Conservation (phyloP, 176 grass and related monocot species). For the Oryza nivara region DNA sequence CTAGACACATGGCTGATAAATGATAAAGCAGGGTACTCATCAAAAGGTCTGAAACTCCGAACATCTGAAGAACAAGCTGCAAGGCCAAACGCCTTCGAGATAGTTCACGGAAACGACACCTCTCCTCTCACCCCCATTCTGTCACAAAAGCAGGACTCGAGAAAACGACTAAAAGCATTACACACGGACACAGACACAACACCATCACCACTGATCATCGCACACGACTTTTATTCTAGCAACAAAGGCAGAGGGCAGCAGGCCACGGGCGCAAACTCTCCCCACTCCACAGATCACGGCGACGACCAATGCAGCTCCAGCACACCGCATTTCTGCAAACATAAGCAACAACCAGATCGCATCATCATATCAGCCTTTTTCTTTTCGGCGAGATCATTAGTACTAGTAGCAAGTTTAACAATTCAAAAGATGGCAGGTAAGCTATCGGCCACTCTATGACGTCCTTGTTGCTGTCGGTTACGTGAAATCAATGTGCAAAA, state of each 20-base stretch:
- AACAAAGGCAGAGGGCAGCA: conserved; percentile 34
- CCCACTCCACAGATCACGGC: conserved; percentile 23
- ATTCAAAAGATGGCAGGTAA: neutral
- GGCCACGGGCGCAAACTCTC: conserved; percentile 30
- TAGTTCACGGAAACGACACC: neutral
- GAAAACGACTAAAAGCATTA: conserved; percentile 17
- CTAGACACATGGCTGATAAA: neutral
- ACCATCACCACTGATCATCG: conserved; percentile 31
- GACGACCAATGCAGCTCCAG: conserved; percentile 41
- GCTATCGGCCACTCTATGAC: conserved; percentile 15
- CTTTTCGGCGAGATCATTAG: neutral
- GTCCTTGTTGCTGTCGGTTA: neutral
- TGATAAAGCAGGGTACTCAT: conserved; percentile 1
- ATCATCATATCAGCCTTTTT: neutral
- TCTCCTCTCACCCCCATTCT: neutral
- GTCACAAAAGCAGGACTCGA: conserved; percentile 13
- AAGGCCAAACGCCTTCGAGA: conserved; percentile 13
- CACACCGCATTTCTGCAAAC: conserved; percentile 39
- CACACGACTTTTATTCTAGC: conserved; percentile 50
- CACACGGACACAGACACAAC: conserved; percentile 22
- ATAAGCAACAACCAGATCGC: conserved; percentile 6
- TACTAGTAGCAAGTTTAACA: neutral
- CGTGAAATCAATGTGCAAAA: neutral
- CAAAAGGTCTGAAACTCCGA: neutral
- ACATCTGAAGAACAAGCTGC: conserved; percentile 2